phyloP scores from a whole-genome alignment of 768 basidiomycete genomes.

The Hortiboletus campestris region DNA sequence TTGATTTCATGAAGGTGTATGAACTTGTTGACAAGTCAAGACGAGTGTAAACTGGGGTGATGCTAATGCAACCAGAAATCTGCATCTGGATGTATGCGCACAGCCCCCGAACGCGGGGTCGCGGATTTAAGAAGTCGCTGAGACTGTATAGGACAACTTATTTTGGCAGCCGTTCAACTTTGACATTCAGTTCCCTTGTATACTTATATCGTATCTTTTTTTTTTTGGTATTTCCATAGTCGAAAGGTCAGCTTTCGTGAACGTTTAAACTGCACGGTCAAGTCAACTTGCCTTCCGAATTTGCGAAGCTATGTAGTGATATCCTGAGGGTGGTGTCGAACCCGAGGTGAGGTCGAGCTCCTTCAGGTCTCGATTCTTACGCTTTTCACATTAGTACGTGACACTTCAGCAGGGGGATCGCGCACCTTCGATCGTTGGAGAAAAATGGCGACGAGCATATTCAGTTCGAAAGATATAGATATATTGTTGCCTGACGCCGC shows the following conservation, averaged over 20 bases:
- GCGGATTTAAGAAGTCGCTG: background rate
- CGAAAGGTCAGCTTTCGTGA: too few species aligned
- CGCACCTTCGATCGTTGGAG: background rate
- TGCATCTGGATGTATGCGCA: background rate
- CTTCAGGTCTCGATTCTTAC: background rate
- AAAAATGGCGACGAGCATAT: background rate
- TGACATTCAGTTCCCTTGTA: too few species aligned
- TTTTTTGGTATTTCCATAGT: too few species aligned
- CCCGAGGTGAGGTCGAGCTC: too few species aligned
- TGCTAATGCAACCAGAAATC: background rate
- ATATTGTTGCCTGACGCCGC: background rate
- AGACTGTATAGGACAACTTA: too few species aligned
- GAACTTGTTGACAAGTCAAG: background rate
- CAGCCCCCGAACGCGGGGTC: background rate
- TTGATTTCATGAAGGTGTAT: background rate
- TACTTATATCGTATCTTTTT: too few species aligned
- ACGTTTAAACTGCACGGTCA: too few species aligned
- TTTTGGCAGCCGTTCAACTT: too few species aligned
- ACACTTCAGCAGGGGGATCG: background rate
- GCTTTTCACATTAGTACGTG: background rate
- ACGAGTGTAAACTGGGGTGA: background rate
- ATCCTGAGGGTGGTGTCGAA: too few species aligned
- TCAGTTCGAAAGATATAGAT: background rate
- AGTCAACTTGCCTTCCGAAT: too few species aligned
- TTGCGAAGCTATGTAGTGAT: too few species aligned